These are phyloP conservation scores for Luzula sylvatica DNA, from an alignment of 176 grass and related monocot species.

Conservation along the genomic window DNA sequence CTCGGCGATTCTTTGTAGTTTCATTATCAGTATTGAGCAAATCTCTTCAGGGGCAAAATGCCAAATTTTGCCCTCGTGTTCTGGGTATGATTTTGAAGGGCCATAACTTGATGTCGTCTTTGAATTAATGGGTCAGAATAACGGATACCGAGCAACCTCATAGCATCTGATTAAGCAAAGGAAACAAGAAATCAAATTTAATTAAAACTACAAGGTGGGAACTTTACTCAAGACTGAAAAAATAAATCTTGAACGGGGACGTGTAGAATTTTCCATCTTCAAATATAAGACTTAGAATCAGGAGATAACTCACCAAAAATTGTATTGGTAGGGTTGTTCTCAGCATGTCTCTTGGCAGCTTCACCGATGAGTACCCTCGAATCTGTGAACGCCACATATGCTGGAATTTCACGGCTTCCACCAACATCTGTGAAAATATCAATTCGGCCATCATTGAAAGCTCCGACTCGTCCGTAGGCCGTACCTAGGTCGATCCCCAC, in stretches of 20 bases:
- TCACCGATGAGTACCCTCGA: slow-evolving; percentile 20
- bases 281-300: no score
- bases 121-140: slow-evolving; percentile 16
- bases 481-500: slow-evolving; percentile 1
- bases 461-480: background rate
- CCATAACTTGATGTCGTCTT: slow-evolving; percentile 26
- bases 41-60: slow-evolving; percentile 27
- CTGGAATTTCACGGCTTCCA: background rate
- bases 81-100: slow-evolving; percentile 23
- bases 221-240: no score
- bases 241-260: no score
- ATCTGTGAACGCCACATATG: slow-evolving; percentile 26
- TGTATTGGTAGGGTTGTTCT: slow-evolving; percentile 17
- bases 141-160: slow-evolving; percentile 22
- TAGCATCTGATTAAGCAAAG: slow-evolving; percentile 11
- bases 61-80: slow-evolving; percentile 16
- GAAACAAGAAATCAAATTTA: background rate
- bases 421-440: slow-evolving; percentile 3
- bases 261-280: no score
- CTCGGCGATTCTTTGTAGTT: slow-evolving; percentile 23
- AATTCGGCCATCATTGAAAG: background rate
- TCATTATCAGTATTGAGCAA: slow-evolving; percentile 20
- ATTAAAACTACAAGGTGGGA: no score
- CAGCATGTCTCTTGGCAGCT: slow-evolving; percentile 17
- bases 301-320: slow-evolving; percentile 4